phyloP scores from a whole-genome alignment of 768 basidiomycete species.

The Exidia glandulosa region DNA sequence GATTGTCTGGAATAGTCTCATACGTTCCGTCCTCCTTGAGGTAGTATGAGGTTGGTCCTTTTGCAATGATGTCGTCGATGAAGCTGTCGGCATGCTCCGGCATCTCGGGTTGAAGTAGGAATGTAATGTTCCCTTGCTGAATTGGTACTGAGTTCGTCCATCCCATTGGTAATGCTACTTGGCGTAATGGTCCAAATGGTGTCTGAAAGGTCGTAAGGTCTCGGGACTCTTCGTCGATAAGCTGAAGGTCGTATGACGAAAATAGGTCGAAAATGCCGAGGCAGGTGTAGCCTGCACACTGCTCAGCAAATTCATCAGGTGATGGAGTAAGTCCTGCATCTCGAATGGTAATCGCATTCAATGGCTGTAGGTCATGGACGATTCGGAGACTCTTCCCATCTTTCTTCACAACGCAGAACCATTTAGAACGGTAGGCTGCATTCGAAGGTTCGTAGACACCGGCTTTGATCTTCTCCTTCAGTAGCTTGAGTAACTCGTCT shows the following conservation, averaged over 20 bases:
- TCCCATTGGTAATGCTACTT: constrained; percentile 22
- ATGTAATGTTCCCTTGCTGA: constrained; percentile 28
- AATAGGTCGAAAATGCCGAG: constrained; percentile 15
- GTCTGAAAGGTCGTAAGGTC: constrained; percentile 33
- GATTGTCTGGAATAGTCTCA: constrained; percentile 17
- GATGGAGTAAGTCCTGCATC: constrained; percentile 12
- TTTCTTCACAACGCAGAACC: constrained; percentile 31
- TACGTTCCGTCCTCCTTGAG: constrained; percentile 6
- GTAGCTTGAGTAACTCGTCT: constrained; percentile 20
- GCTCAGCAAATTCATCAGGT: neutral
- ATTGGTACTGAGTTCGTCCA: constrained; percentile 12
- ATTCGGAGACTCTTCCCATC: constrained; percentile 23
- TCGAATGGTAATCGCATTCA: constrained; percentile 20
- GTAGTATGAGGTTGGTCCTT: constrained; percentile 19
- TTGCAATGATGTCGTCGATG: constrained; percentile 29
- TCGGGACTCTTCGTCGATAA: constrained; percentile 16
- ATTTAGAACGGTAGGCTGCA: constrained; percentile 25
- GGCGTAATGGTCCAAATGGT: constrained; percentile 21
- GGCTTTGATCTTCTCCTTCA: constrained; percentile 25
- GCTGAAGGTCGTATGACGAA: constrained; percentile 25
- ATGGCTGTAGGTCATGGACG: constrained; percentile 27
- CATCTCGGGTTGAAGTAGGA: constrained; percentile 29
- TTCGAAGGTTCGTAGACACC: constrained; percentile 31
- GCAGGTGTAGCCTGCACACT: constrained; percentile 5
- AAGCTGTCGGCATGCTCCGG: constrained; percentile 24